Percentiles rank a stretch among this genome's conserved stretches.
These are phyloP conservation scores for Tulasnella sp. DNA, from an alignment of 768 basidiomycete species.

Conservation along the genomic window DNA sequence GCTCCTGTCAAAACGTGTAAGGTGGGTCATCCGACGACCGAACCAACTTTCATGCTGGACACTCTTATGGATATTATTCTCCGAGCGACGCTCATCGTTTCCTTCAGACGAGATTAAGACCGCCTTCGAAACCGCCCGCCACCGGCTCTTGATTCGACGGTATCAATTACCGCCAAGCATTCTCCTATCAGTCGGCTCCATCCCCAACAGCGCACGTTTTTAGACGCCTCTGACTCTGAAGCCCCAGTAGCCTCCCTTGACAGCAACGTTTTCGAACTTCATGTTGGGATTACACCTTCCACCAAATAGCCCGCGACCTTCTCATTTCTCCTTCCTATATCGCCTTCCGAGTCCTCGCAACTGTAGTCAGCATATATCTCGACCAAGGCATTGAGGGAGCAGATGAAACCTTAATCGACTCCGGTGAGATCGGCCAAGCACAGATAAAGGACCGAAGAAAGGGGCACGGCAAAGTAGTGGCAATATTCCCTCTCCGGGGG, in stretches of 20 bases:
- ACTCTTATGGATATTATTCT: slow-evolving; percentile 73
- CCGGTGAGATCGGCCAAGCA: slow-evolving; percentile 85
- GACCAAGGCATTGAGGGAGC: slow-evolving; percentile 56
- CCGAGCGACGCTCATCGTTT: slow-evolving; percentile 60
- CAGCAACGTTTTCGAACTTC: slow-evolving; percentile 62
- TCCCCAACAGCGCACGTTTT: slow-evolving; percentile 68
- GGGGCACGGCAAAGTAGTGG: slow-evolving; percentile 66
- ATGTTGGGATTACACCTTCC: slow-evolving; percentile 71
- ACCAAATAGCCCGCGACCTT: slow-evolving; percentile 78
- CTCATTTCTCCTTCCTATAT: slow-evolving; percentile 55
- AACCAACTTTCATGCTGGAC: slow-evolving; percentile 55
- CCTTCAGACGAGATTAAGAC: slow-evolving; percentile 65
- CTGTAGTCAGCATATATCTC: slow-evolving; percentile 77
- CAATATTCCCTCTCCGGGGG: background rate
- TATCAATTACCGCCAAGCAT: slow-evolving; percentile 42
- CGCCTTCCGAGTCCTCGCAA: slow-evolving; percentile 64
- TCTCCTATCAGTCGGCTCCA: slow-evolving; percentile 81
- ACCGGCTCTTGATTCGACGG: slow-evolving; percentile 50
- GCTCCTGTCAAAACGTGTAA: slow-evolving; percentile 50
- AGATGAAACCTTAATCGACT: slow-evolving; percentile 78
- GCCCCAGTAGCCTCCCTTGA: slow-evolving; percentile 46
- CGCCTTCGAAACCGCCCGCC: slow-evolving; percentile 62
- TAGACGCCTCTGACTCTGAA: slow-evolving; percentile 49
- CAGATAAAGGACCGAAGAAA: slow-evolving; percentile 71
- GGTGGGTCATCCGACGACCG: slow-evolving; percentile 49